phyloP scores from a whole-genome alignment of 176 grass and related monocot genomes.

The Musa acuminata region DNA sequence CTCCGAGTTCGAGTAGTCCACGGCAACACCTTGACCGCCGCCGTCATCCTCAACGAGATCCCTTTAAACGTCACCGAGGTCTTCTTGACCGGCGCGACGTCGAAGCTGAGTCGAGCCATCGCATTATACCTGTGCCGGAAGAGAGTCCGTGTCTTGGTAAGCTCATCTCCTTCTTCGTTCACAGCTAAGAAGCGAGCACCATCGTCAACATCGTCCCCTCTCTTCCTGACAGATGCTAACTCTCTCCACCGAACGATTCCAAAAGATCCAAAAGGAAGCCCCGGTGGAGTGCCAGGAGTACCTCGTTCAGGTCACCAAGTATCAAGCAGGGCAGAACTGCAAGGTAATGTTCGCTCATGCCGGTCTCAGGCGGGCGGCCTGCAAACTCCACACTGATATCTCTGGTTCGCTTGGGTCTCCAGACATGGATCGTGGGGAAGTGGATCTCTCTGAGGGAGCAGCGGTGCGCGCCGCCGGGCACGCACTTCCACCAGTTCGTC shows the following conservation, averaged over 20 bases:
- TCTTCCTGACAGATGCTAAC: conserved; percentile 39
- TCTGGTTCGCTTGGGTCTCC: not conserved
- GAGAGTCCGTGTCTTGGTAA: conserved; percentile 70
- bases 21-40: conserved; percentile 86
- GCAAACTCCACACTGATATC: not conserved
- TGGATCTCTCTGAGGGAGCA: conserved; percentile 13
- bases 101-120: conserved; percentile 81
- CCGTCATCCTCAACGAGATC: conserved; percentile 81
- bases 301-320: conserved; percentile 66
- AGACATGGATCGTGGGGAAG: conserved; percentile 22
- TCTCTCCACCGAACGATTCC: conserved; percentile 42
- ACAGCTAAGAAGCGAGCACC: too few relatives aligned
- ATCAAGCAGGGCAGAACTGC: conserved; percentile 40
- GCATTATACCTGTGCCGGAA: conserved; percentile 66
- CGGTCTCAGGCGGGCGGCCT: not conserved
- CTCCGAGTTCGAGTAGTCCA: conserved; percentile 72
- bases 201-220: too few relatives aligned
- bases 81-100: conserved; percentile 83
- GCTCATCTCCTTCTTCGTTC: not conserved
- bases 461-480: conserved; percentile 2
- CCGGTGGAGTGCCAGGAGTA: conserved; percentile 30
- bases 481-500: conserved; percentile 25
- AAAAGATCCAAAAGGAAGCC: conserved; percentile 53
- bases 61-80: conserved; percentile 49
- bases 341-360: not conserved